phyloP scores from a whole-genome alignment of 768 basidiomycete species.

The Suillus discolor region DNA sequence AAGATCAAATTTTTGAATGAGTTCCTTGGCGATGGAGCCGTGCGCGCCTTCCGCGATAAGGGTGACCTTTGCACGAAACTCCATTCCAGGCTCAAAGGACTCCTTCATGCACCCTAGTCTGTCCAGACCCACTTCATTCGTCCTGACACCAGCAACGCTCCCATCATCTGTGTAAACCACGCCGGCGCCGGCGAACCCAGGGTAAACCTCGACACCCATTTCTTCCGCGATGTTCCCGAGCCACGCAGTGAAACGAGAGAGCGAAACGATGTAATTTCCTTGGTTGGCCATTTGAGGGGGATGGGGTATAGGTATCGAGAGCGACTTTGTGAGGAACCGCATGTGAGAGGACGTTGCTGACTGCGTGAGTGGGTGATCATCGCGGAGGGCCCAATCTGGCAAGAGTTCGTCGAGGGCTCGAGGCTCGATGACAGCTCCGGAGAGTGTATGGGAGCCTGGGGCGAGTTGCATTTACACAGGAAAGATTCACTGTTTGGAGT shows the following conservation, averaged over 20 bases:
- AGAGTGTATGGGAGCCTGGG: constrained; percentile 92
- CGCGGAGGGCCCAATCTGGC: constrained; percentile 74
- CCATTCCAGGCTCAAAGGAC: constrained; percentile 94
- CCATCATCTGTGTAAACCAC: constrained; percentile 67
- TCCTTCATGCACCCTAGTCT: constrained; percentile 76
- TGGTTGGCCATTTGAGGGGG: constrained; percentile 97
- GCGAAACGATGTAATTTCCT: constrained; percentile 90
- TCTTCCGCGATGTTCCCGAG: constrained; percentile 84
- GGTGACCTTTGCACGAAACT: constrained; percentile 89
- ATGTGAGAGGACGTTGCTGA: constrained; percentile 79
- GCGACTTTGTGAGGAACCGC: constrained; percentile 77
- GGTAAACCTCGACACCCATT: constrained; percentile 91
- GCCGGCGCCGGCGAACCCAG: constrained; percentile 93
- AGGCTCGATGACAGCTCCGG: constrained; percentile 94
- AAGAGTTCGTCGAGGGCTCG: constrained; percentile 88
- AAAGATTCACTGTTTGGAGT: background rate
- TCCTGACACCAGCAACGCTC: constrained; percentile 66
- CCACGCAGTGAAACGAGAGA: constrained; percentile 90
- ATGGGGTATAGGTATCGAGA: constrained; percentile 84
- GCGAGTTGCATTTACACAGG: constrained; percentile 5
- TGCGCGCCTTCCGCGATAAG: constrained; percentile 95
- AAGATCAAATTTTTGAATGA: constrained; percentile 73
- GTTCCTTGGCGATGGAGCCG: constrained; percentile 84
- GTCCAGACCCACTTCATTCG: constrained; percentile 94
- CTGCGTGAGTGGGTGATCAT: constrained; percentile 78